phyloP scores from a whole-genome alignment of 202 grass and related monocot species.

The Eragrostis tef region DNA sequence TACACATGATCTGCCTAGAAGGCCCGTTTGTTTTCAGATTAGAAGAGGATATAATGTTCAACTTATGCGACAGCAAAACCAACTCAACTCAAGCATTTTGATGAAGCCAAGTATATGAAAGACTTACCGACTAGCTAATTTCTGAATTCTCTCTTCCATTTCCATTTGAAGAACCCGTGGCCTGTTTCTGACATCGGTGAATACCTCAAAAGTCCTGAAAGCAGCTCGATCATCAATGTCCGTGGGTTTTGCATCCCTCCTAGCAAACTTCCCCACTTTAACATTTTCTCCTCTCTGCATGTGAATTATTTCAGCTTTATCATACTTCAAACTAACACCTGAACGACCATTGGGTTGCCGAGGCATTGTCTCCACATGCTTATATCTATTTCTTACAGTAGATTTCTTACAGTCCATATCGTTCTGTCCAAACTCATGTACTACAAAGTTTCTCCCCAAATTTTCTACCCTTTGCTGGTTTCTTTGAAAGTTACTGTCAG shows the following conservation, averaged over 20 bases:
- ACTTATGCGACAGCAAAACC: constrained; percentile 3
- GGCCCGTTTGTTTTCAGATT: background rate
- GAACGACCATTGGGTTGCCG: constrained; percentile 35
- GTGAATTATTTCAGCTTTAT: constrained; percentile 43
- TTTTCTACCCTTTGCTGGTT: constrained; percentile 30
- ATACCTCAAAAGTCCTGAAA: constrained; percentile 88
- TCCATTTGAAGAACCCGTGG: constrained; percentile 86
- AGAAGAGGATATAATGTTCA: constrained; percentile 22
- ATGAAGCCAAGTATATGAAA: constrained; percentile 48
- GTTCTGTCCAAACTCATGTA: constrained; percentile 21
- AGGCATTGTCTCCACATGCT: constrained; percentile 10
- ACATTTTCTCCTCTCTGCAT: constrained; percentile 43
- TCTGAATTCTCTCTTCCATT: constrained; percentile 92
- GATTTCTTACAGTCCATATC: constrained; percentile 26
- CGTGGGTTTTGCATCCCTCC: constrained; percentile 39
- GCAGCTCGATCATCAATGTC: constrained; percentile 76
- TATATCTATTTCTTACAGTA: constrained; percentile 40
- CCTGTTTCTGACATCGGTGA: constrained; percentile 83
- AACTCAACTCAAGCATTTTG: constrained; percentile 3
- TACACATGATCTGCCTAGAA: constrained; percentile 22
- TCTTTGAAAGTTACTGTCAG: constrained; percentile 35
- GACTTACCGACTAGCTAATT: constrained; percentile 79
- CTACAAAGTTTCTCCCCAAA: constrained; percentile 39
- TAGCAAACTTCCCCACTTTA: constrained; percentile 39
- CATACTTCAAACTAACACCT: constrained; percentile 24